Evolutionary conservation across 495 filamentous ascomycete genomes (phyloP).

Genomic region (Gamarada debralockiae): DNA sequence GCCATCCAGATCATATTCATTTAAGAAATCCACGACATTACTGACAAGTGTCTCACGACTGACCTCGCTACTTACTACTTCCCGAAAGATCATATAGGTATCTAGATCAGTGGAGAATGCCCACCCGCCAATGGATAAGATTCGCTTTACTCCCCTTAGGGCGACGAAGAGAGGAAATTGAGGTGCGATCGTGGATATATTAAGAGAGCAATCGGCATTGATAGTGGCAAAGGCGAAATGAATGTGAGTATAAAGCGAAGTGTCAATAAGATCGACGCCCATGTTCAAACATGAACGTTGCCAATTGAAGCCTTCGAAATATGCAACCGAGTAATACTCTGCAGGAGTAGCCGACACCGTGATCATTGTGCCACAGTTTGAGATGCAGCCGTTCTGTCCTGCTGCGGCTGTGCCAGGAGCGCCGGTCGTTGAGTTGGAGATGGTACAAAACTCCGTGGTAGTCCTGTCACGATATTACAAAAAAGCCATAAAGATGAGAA

Average conservation of each 20-base stretch:
- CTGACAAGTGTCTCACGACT: constrained; percentile 33
- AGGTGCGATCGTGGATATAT: constrained; percentile 16
- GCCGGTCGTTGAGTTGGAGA: constrained; percentile 23
- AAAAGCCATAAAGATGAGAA: too few species aligned
- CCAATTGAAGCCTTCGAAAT: constrained; percentile 29
- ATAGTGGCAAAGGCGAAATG: constrained; percentile 42
- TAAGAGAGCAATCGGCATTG: constrained; percentile 24
- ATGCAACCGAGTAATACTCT: constrained; percentile 20
- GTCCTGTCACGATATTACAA: too few species aligned
- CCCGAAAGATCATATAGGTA: constrained; percentile 36
- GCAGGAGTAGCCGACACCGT: constrained; percentile 11
- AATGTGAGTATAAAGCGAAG: constrained; percentile 37
- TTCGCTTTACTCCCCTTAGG: constrained; percentile 26
- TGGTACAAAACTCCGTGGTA: constrained; percentile 45
- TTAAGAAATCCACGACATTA: constrained; percentile 29
- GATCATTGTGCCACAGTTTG: constrained; percentile 24
- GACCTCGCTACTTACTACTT: constrained; percentile 26
- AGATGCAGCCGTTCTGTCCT: constrained; percentile 34
- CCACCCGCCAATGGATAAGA: constrained; percentile 49
- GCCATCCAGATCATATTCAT: constrained; percentile 25
- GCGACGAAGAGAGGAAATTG: constrained; percentile 24
- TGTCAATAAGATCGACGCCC: constrained; percentile 3
- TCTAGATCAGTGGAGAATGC: constrained; percentile 32
- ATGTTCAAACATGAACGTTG: constrained; percentile 27
- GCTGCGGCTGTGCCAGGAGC: constrained; percentile 29